Base-by-base conservation (phyloP, 805 yeast species). In the Candida silvicultrix region DNA sequence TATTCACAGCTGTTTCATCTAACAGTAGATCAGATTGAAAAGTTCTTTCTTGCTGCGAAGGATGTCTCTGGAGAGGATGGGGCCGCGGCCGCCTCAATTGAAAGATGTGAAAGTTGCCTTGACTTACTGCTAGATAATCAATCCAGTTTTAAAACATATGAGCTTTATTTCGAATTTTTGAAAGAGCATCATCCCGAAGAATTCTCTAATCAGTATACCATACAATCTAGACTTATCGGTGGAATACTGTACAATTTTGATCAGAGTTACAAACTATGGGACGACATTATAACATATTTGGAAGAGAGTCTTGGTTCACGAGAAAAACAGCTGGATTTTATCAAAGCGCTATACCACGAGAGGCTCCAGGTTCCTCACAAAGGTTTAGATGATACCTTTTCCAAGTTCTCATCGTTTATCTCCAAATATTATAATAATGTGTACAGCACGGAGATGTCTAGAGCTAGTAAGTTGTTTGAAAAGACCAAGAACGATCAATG, bases 341-440 rank as follows among this genome's bases (percentile, higher is more conserved):
- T 36, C 5, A 22, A 23, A 20, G 5, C n/a, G 9, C 9, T 23
- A 4, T 55, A 49, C 36, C 15, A 64, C 5, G 52, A 60, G 23
- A 57, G 76, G 36, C 54, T 79, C 5, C 36, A 52, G 2, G 50
- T 55, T 10, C 81, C 81, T 0, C 80, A 75, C 55, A 46, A 53
- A 1, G 52, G 59, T 3, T 45, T 76, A 8, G 74, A 71, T 4
- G 64, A 66, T 0, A 69, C 79, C 0, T 71, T 64, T 51, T 56
- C 63, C 10, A 58, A 59, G 1, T 69, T 64, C 39, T 77, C 81
- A 1, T 22, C 57, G 1, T 73, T 75, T 44, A 62, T 77, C 2
- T 61, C 78, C 0, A 34, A 45, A 2, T 37, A 63, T 40, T 58
- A 51, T 20, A 43, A 58, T 0, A 53, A 52, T 1, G 41, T 62